Evolutionary conservation across 495 filamentous ascomycete species (phyloP).

Genomic region (Bombardia bombarda): DNA sequence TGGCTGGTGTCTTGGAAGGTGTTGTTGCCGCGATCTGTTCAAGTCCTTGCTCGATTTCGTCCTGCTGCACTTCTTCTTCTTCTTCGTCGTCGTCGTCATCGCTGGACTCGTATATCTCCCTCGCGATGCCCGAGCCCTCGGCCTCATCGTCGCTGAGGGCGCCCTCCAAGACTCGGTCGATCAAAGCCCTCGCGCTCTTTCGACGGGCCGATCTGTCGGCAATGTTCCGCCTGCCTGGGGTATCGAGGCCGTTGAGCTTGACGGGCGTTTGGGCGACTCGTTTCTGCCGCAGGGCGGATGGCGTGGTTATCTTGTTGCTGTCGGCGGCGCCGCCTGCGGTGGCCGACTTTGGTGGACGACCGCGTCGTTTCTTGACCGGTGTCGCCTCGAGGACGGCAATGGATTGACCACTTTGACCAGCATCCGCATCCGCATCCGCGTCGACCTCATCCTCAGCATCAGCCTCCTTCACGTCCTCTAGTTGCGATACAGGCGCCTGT

Average conservation of each 20-base stretch:
- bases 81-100: slow-evolving; percentile 44
- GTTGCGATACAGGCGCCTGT: background rate
- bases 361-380: slow-evolving; percentile 15
- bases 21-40: slow-evolving; percentile 29
- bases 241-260: slow-evolving; percentile 30
- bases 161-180: slow-evolving; percentile 52
- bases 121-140: slow-evolving; percentile 62
- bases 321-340: slow-evolving; percentile 5
- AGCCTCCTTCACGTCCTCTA: too few species aligned
- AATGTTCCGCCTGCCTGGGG: slow-evolving; percentile 53
- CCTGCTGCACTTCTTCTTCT: slow-evolving; percentile 24
- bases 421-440: background rate
- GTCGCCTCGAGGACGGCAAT: slow-evolving; percentile 5
- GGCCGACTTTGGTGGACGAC: slow-evolving; percentile 16
- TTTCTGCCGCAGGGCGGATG: slow-evolving; percentile 19
- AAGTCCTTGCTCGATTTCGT: too few species aligned
- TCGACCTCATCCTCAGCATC: background rate
- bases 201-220: slow-evolving; percentile 77
- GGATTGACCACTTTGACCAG: background rate
- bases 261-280: slow-evolving; percentile 27
- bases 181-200: slow-evolving; percentile 70
- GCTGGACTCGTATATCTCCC: slow-evolving; percentile 57
- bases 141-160: slow-evolving; percentile 70
- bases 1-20: slow-evolving; percentile 42
- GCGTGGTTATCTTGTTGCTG: slow-evolving; percentile 18